These are phyloP conservation scores for Eimeria tenella DNA, from an alignment of 169 alveolate genomes.

Conservation along the genomic window DNA sequence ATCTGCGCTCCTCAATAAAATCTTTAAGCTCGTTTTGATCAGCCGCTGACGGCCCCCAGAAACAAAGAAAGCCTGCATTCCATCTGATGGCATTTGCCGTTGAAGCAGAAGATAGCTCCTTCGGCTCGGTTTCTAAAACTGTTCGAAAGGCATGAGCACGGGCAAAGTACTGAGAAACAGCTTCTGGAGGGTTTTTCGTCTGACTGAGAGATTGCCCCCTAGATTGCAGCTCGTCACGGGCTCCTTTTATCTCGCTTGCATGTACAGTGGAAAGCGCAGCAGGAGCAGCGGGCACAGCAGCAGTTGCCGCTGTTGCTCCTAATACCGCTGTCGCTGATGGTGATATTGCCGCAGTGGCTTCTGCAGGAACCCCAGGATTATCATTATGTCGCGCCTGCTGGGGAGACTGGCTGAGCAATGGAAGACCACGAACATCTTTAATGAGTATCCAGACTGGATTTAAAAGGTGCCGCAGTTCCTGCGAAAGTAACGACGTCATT, in stretches of 20 bases:
- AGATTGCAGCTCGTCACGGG: background rate
- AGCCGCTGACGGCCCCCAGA: slow-evolving; percentile 60
- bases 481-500: slow-evolving; percentile 46
- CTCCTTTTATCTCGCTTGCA: background rate
- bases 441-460: slow-evolving; percentile 68
- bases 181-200: background rate
- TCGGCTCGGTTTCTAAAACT: slow-evolving; percentile 48
- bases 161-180: background rate
- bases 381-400: background rate
- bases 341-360: background rate
- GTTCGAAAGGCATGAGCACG: background rate
- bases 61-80: slow-evolving; percentile 47
- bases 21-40: slow-evolving; percentile 48
- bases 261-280: background rate
- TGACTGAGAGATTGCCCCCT: background rate
- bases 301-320: background rate
- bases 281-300: background rate
- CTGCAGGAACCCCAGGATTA: background rate
- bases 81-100: background rate
- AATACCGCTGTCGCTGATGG: background rate
- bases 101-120: background rate
- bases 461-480: slow-evolving; percentile 46
- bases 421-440: slow-evolving; percentile 46
- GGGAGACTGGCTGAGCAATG: background rate
- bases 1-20: slow-evolving; percentile 49